Evolutionary conservation across 176 grass and related monocot species (phyloP), one percentile per base, ranked within the genome.

Genomic region (Dactylis glomerata): DNA sequence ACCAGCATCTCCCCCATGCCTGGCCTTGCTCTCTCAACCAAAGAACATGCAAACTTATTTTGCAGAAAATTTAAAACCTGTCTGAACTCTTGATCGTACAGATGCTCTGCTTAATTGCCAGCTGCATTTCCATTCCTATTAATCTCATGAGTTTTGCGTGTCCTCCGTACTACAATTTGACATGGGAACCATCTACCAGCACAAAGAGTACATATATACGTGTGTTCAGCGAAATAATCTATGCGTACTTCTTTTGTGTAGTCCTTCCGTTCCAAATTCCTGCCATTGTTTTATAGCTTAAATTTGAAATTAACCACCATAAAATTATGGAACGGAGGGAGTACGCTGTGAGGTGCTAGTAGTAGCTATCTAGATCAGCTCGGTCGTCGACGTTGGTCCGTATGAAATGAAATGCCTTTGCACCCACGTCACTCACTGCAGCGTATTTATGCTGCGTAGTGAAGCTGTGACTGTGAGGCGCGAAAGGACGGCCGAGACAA

Each of bases 371-470:
- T 14, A 45, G 45, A 11, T 11, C 3, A 73, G 68, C 52, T 70
- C 30, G 66, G 22, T 65, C 61, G 22, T 65, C 61, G 58, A 14
- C 45, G 27, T 71, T 13, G 38, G 68, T 36, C 54, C 32, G 28
- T 46, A 38, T 73, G 41, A 30, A 79, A 45, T 7, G 52, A 59
- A 61, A 56, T 83, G 67, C 70, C 15, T 59, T 26, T 80, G 31
- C 72, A 33, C 42, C 52, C 16, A 9, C 10, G 6, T 47, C 58
- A 51, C 82, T 47, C 58, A 51, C 82, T 80, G 76, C 68, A 67
- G 58, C 45, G 22, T 75, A 85, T 85, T 89, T 75, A 81, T 58
- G 75, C 81, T 8, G 74, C 20, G 86, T 59, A 14, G 79, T 78
- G 73, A 70, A 83, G 71, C 59, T 80, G 22, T 27, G 45, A 16